phyloP scores from a whole-genome alignment of 2,329 filamentous ascomycete genomes.

The Ramularia collo-cygni region DNA sequence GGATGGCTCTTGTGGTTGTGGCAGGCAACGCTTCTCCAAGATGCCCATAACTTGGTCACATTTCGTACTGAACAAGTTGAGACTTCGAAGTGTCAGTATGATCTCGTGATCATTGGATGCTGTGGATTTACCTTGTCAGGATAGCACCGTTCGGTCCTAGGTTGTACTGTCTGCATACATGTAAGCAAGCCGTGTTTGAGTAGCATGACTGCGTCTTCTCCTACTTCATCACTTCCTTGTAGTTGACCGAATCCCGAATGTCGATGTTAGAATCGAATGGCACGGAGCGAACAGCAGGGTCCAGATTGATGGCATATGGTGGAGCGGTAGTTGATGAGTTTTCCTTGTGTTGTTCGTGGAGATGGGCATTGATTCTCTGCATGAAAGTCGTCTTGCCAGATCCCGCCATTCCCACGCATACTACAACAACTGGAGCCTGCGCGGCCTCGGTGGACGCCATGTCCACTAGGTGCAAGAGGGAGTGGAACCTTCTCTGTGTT shows the following conservation, averaged over 20 bases:
- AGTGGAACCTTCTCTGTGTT: no score
- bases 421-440: conserved; percentile 64
- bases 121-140: conserved; percentile 57
- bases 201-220: no score
- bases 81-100: conserved; percentile 13
- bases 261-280: conserved; percentile 98
- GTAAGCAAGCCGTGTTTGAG: no score
- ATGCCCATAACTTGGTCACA: conserved; percentile 89
- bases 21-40: conserved; percentile 68
- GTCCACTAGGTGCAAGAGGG: no score
- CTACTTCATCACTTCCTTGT: conserved; percentile 94
- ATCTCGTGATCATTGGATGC: no score
- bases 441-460: conserved; percentile 11
- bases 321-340: conserved; percentile 54
- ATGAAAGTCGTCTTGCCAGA: conserved; percentile 99
- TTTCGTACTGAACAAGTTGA: conserved; percentile 97
- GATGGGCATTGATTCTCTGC: conserved; percentile 92
- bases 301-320: conserved; percentile 94
- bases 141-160: conserved; percentile 96
- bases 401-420: conserved; percentile 96
- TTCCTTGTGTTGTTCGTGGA: conserved; percentile 52
- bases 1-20: conserved; percentile 30
- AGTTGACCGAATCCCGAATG: conserved; percentile 97
- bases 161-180: conserved; percentile 63
- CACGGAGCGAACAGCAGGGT: conserved; percentile 60